Evolutionary conservation across 2,329 filamentous ascomycete species (phyloP).

Genomic region (Emydomyces testavorans): DNA sequence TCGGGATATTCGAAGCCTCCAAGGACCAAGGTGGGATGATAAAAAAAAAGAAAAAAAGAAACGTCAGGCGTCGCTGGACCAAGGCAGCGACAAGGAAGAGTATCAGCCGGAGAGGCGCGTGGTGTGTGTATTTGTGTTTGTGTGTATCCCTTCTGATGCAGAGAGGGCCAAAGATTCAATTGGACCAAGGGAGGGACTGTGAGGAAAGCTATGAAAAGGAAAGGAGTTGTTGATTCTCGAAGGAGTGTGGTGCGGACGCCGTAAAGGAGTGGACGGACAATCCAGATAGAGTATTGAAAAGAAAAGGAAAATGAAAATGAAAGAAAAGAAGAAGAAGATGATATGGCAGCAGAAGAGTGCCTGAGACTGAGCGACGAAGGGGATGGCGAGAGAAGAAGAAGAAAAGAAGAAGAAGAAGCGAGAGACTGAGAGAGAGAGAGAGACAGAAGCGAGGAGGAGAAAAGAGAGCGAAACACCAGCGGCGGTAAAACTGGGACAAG

Average conservation of each 20-base stretch:
- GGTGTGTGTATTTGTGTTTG: constrained; percentile 2
- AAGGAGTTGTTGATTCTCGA: not conserved
- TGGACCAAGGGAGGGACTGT: constrained; percentile 18
- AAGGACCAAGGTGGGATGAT: constrained; percentile 10
- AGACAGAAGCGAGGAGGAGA: not conserved
- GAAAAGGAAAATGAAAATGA: constrained; percentile 20
- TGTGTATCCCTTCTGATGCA: not conserved
- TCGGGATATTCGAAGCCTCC: not conserved
- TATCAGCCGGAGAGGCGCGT: constrained; percentile 6
- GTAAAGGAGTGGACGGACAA: constrained; percentile 43
- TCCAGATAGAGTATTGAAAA: constrained; percentile 22
- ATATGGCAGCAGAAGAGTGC: constrained; percentile 15
- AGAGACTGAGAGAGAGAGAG: not conserved
- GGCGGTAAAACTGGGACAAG: not conserved
- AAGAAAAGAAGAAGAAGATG: constrained; percentile 15
- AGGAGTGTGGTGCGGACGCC: constrained; percentile 28
- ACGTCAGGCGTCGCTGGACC: constrained; percentile 15
- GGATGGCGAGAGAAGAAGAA: constrained; percentile 7
- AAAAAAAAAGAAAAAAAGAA: constrained; percentile 5
- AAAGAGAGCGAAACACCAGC: not conserved
- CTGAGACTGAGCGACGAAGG: constrained; percentile 15
- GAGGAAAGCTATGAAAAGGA: constrained; percentile 17
- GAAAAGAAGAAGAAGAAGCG: not conserved
- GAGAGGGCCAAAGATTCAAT: not conserved
- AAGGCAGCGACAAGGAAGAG: constrained; percentile 16